phyloP scores from a whole-genome alignment of 2,329 filamentous ascomycete species.

The Diaporthe sp. region DNA sequence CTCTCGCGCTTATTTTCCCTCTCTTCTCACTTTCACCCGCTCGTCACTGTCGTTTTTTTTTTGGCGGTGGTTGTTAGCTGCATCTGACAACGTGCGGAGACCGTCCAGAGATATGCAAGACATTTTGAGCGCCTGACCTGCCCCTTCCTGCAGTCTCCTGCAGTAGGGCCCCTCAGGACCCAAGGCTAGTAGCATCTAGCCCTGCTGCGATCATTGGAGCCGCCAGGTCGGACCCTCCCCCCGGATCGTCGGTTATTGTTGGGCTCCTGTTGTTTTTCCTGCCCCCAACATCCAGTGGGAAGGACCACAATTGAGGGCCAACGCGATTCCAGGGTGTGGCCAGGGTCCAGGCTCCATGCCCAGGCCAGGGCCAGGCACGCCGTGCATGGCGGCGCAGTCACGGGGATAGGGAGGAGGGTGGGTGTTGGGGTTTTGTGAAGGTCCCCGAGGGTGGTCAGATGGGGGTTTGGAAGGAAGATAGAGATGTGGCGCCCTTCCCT shows the following conservation, averaged over 20 bases:
- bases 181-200: slow-evolving; percentile 8
- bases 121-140: slow-evolving; percentile 28
- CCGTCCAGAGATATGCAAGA: slow-evolving; percentile 27
- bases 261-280: background rate
- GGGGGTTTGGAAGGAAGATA: background rate
- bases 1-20: slow-evolving; percentile 20
- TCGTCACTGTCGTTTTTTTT: background rate
- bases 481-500: slow-evolving; percentile 14
- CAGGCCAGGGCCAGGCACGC: slow-evolving; percentile 6
- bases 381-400: slow-evolving; percentile 23
- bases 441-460: slow-evolving; percentile 23
- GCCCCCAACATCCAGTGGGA: background rate
- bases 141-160: slow-evolving; percentile 17
- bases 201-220: background rate
- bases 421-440: background rate
- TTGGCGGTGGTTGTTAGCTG: slow-evolving; percentile 13
- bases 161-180: slow-evolving; percentile 10
- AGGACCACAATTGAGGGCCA: background rate
- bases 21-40: background rate
- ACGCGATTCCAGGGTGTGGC: background rate
- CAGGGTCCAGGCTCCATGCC: background rate
- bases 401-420: background rate
- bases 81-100: slow-evolving; percentile 26
- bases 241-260: slow-evolving; percentile 11
- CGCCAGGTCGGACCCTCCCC: background rate